These are phyloP conservation scores for Didymella lethalis DNA, from an alignment of 2,329 filamentous ascomycete species.

Conservation along the genomic window DNA sequence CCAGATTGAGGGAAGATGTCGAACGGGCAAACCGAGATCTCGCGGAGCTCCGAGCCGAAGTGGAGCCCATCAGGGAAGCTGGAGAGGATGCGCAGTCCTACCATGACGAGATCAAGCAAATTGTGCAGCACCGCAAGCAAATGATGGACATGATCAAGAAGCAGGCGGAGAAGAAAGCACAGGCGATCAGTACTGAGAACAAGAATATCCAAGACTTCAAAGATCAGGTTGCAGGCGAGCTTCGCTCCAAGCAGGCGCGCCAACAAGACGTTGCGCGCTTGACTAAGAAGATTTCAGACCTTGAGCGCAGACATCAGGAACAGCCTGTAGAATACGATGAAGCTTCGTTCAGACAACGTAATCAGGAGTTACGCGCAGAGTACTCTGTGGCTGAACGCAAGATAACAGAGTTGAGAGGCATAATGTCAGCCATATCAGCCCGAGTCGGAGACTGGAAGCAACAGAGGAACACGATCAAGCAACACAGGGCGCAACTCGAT, in stretches of 20 bases:
- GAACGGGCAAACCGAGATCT: constrained; percentile 66
- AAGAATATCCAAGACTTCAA: constrained; percentile 54
- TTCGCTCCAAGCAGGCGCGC: constrained; percentile 52
- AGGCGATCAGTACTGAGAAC: constrained; percentile 46
- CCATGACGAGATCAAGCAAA: constrained; percentile 62
- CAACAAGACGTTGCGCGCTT: constrained; percentile 42
- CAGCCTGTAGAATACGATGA: constrained; percentile 73
- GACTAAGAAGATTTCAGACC: constrained; percentile 63
- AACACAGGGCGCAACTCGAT: constrained; percentile 31
- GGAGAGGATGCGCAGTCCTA: constrained; percentile 77
- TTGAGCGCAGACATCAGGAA: constrained; percentile 70
- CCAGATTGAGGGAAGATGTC: constrained; percentile 63
- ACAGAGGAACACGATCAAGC: constrained; percentile 40
- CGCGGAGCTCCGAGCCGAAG: constrained; percentile 64
- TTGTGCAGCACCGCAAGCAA: constrained; percentile 63
- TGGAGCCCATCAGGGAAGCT: constrained; percentile 73
- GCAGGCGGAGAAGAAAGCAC: constrained; percentile 56
- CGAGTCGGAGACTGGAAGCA: constrained; percentile 21
- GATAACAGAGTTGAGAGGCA: constrained; percentile 55
- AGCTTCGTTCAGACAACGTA: constrained; percentile 73
- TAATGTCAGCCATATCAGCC: constrained; percentile 28
- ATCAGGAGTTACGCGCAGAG: constrained; percentile 64
- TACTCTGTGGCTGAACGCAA: constrained; percentile 61
- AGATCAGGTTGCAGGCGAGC: constrained; percentile 52
- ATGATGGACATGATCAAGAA: constrained; percentile 64